phyloP scores from a whole-genome alignment of 1,139 yeast genomes.

The Magnusiomyces fungicola region DNA sequence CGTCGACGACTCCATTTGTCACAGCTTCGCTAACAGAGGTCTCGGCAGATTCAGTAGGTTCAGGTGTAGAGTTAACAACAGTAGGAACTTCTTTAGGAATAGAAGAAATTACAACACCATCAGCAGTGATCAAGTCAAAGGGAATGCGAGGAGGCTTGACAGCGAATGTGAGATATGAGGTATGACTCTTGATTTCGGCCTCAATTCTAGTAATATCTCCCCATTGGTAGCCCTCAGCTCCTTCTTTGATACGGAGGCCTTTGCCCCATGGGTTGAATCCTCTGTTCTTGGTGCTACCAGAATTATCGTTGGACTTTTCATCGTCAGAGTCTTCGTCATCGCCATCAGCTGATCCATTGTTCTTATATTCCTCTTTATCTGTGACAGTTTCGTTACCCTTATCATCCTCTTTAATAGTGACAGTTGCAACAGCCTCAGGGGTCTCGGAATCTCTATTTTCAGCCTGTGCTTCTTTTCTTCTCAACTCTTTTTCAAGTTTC shows the following conservation, averaged over 20 bases:
- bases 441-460: slow-evolving; percentile 13
- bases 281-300: slow-evolving; percentile 34
- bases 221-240: slow-evolving; percentile 78
- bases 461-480: slow-evolving; percentile 6
- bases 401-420: slow-evolving; percentile 13
- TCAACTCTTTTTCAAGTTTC: slow-evolving; percentile 23
- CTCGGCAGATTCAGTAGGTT: too few relatives aligned
- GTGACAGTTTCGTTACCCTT: slow-evolving; percentile 13
- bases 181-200: slow-evolving; percentile 82
- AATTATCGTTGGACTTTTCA: background rate
- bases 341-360: background rate
- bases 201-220: slow-evolving; percentile 74
- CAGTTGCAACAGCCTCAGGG: slow-evolving; percentile 18
- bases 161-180: slow-evolving; percentile 93
- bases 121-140: slow-evolving; percentile 9
- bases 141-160: slow-evolving; percentile 29
- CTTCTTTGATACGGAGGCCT: slow-evolving; percentile 74
- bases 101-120: slow-evolving; percentile 14
- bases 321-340: slow-evolving; percentile 1
- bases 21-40: too few relatives aligned
- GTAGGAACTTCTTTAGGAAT: background rate
- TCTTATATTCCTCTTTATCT: slow-evolving; percentile 9
- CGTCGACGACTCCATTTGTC: too few relatives aligned
- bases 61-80: too few relatives aligned
- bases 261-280: slow-evolving; percentile 91